phyloP scores from a whole-genome alignment of 164 flowering plant species.

The Magnolia officinalis region DNA sequence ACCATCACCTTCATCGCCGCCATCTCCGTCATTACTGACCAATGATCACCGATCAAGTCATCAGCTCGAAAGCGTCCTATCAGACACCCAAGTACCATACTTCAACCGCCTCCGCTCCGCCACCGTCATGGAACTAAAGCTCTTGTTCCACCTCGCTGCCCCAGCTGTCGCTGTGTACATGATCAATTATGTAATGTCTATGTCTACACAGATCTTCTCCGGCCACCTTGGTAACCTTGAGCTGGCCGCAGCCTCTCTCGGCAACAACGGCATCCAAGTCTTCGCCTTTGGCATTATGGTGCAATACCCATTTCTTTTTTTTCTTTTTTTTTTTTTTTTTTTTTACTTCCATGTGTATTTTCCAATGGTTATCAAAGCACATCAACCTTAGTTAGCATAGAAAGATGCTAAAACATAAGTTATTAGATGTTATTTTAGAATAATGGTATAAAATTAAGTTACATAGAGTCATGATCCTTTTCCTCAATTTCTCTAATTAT shows the following conservation, averaged over 20 bases:
- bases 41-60: slow-evolving; percentile 1
- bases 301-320: neutral
- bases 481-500: slow-evolving; percentile 15
- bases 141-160: slow-evolving; percentile 30
- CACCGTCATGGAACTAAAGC: slow-evolving; percentile 26
- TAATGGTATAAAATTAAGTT: too few species aligned
- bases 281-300: slow-evolving; percentile 41
- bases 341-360: too few species aligned
- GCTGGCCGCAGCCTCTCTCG: slow-evolving; percentile 48
- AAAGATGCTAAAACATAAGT: too few species aligned
- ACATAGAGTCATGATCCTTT: too few species aligned
- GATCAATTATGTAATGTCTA: slow-evolving; percentile 39
- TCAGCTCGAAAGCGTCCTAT: slow-evolving; percentile 28
- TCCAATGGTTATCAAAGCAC: too few species aligned
- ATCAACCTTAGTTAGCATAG: too few species aligned
- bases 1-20: too few species aligned
- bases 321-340: too few species aligned
- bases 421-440: too few species aligned
- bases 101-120: slow-evolving; percentile 26
- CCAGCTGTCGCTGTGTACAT: slow-evolving; percentile 44
- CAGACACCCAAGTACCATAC: slow-evolving; percentile 13
- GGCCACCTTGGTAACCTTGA: slow-evolving; percentile 51
- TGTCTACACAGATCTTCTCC: slow-evolving; percentile 44
- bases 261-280: slow-evolving; percentile 44
- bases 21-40: too few species aligned